phyloP scores from a whole-genome alignment of 2,329 filamentous ascomycete genomes.

The Penicillium sp. region DNA sequence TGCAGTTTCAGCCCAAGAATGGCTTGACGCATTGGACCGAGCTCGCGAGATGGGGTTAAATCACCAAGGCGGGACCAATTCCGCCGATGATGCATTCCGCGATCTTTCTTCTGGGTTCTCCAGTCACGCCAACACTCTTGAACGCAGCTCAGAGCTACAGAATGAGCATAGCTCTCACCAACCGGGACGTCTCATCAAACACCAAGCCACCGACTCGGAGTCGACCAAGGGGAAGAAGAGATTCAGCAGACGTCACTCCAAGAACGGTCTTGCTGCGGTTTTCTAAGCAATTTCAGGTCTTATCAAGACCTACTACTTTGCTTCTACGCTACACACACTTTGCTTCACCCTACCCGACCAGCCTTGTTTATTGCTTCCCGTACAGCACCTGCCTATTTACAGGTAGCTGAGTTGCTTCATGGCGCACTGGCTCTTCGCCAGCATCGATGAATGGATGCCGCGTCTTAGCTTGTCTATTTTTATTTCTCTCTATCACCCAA shows the following conservation, averaged over 20 bases:
- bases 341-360: background rate
- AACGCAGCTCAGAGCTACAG: slow-evolving; percentile 41
- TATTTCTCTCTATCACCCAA: slow-evolving; percentile 3
- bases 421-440: background rate
- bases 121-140: slow-evolving; percentile 55
- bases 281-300: slow-evolving; percentile 55
- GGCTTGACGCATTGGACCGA: slow-evolving; percentile 84
- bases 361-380: background rate
- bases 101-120: slow-evolving; percentile 71
- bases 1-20: slow-evolving; percentile 76
- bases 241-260: slow-evolving; percentile 91
- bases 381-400: background rate
- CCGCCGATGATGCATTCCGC: slow-evolving; percentile 63
- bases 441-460: background rate
- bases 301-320: background rate
- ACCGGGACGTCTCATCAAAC: slow-evolving; percentile 48
- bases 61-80: slow-evolving; percentile 68
- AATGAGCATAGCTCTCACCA: slow-evolving; percentile 32
- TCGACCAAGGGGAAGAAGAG: slow-evolving; percentile 60
- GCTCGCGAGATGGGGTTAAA: slow-evolving; percentile 80
- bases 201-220: slow-evolving; percentile 48
- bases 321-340: background rate
- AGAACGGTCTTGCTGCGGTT: slow-evolving; percentile 86
- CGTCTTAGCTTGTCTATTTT: slow-evolving; percentile 1
- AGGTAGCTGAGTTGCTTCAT: background rate